These are phyloP conservation scores for Byssochlamys sp. DNA, from an alignment of 2,329 filamentous ascomycete species.

Conservation along the genomic window DNA sequence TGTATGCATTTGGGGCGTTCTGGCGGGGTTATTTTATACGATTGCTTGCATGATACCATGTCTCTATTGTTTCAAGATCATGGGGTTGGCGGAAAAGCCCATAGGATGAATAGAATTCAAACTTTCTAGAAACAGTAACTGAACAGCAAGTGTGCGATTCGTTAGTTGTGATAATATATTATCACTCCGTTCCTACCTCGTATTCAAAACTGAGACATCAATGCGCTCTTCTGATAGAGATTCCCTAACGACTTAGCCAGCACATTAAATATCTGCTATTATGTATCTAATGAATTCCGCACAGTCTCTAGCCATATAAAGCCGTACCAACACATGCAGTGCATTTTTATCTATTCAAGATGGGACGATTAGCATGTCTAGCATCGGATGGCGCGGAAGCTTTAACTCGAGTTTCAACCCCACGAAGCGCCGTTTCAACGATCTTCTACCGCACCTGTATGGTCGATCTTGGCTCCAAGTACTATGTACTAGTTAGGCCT, in stretches of 20 bases:
- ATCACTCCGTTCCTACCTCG: no score
- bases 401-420: not conserved
- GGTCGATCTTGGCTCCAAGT: not conserved
- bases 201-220: no score
- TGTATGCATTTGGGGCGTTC: slow-evolving; percentile 8
- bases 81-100: not conserved
- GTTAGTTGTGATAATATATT: not conserved
- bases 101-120: not conserved
- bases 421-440: not conserved
- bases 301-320: not conserved
- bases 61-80: not conserved
- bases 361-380: not conserved
- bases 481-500: not conserved
- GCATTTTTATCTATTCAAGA: not conserved
- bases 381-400: not conserved
- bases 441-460: not conserved
- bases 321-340: not conserved
- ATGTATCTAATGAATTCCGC: no score
- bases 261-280: no score
- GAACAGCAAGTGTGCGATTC: not conserved
- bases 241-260: no score
- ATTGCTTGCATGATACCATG: slow-evolving; percentile 17
- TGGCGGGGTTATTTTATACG: slow-evolving; percentile 1
- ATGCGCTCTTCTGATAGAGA: no score
- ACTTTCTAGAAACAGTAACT: not conserved